Percentiles rank a stretch among this genome's conserved stretches.
Evolutionary conservation across 305 asterid genomes (phyloP).

Genomic region (Salvia sclarea): DNA sequence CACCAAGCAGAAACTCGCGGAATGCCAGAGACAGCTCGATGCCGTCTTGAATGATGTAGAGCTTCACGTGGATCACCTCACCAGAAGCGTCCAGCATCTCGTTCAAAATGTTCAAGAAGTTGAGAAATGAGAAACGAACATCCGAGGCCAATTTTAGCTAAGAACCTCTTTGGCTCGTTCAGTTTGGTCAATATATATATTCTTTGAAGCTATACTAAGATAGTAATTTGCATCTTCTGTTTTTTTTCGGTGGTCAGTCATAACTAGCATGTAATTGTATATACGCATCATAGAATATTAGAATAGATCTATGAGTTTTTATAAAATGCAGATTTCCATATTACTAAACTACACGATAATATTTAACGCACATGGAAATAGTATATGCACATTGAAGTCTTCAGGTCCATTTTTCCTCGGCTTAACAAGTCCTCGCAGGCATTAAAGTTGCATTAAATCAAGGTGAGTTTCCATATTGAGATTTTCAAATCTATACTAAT

Average conservation of each 20-base stretch:
- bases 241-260: no score
- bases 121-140: constrained; percentile 15
- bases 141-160: not conserved
- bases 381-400: not conserved
- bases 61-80: constrained; percentile 32
- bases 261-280: constrained; percentile 15
- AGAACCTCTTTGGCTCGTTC: not conserved
- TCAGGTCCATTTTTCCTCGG: not conserved
- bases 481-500: no score
- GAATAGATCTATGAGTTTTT: constrained; percentile 8
- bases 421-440: not conserved
- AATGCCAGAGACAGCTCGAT: constrained; percentile 36
- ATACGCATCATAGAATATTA: no score
- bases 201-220: constrained; percentile 15
- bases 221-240: not conserved
- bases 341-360: not conserved
- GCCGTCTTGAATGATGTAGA: constrained; percentile 32
- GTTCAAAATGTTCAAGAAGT: constrained; percentile 29
- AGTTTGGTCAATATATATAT: not conserved
- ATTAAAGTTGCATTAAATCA: not conserved
- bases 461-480: not conserved
- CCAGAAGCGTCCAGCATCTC: constrained; percentile 27
- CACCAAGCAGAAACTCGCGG: constrained; percentile 29
- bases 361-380: not conserved
- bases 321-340: constrained; percentile 10